Evolutionary conservation across 1,284 basidiomycete species (phyloP), one percentile per base, ranked within the genome.

Genomic region (Tilletia caries): DNA sequence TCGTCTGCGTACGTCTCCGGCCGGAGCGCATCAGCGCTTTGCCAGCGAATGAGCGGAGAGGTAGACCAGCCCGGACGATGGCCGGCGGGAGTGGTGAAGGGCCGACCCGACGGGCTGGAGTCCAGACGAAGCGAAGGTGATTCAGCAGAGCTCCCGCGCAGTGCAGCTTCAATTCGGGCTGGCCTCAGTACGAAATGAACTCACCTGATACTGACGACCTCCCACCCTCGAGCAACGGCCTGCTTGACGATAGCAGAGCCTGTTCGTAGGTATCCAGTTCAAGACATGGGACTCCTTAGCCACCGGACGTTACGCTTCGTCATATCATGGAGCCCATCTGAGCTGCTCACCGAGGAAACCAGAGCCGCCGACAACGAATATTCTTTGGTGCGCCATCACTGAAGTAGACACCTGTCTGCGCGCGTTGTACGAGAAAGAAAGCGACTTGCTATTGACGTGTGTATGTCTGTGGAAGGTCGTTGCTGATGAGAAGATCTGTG

Each of bases 191-290:
- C 58, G 29, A n/a, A 2, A 15, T 15, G 15, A 18, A 70, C 85
- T 58, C 73, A 92, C 92, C 92, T 93, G 79, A 97, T 89, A 83
- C 92, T 93, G 13, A 90, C 90, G 18, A 98, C 95, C 70, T 91
- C 86, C 86, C 93, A 89, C 0, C 95, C 94, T 68, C 89, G 89
- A 27, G 89, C 87, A 23, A 97, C 86, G 10, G 93, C 95, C 20
- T 89, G 88, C 82, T 89, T 91, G 85, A 93, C 96, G 46, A 98
- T 89, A 5, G 94, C 91, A 29, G 95, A 96, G 69, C 95, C 95
- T 95, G 73, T 13, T 23, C 37, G 64, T 66, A n/a, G 37, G n/a
- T n/a, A n/a, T n/a, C n/a, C n/a, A n/a, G n/a, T n/a, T n/a, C n/a
- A n/a, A n/a, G n/a, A n/a, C n/a, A n/a, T n/a, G n/a, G n/a, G n/a